These are phyloP conservation scores for Solanum pimpinellifolium DNA, from an alignment of 257 asterid genomes.

Conservation along the genomic window DNA sequence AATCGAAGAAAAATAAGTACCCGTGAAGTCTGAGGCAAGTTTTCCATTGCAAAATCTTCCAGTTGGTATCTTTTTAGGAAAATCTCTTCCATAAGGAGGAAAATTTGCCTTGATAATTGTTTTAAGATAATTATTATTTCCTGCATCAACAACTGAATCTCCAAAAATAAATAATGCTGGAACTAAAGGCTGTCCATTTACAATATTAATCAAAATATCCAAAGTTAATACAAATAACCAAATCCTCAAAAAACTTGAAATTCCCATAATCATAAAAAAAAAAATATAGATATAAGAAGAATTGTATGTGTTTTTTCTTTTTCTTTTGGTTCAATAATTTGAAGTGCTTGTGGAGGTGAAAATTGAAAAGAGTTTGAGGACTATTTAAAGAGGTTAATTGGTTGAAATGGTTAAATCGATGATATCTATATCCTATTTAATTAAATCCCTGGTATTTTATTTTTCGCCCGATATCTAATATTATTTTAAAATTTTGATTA, in stretches of 20 bases:
- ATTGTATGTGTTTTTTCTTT: background rate
- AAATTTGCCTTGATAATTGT: constrained; percentile 70
- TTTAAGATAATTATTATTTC: constrained; percentile 68
- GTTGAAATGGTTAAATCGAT: background rate
- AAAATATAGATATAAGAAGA: background rate
- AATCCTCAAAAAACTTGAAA: background rate
- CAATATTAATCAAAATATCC: background rate
- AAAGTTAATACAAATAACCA: constrained; percentile 4
- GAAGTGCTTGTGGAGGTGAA: background rate
- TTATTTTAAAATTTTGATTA: background rate
- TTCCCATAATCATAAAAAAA: background rate
- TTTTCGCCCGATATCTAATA: rapidly evolving
- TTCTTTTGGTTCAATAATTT: background rate
- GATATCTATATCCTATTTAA: background rate
- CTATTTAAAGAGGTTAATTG: background rate
- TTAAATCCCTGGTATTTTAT: background rate
- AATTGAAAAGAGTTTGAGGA: background rate
- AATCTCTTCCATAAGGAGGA: constrained; percentile 83
- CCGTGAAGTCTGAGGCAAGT: constrained; percentile 77
- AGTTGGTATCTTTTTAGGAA: constrained; percentile 39
- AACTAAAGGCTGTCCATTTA: constrained; percentile 43
- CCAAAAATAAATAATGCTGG: constrained; percentile 72
- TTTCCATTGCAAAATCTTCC: constrained; percentile 88
- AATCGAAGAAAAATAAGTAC: constrained; percentile 9
- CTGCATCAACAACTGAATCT: constrained; percentile 64